Evolutionary conservation across 1,139 yeast species (phyloP), one percentile per base, ranked within the genome.

Genomic region (Protomyces inundatus): DNA sequence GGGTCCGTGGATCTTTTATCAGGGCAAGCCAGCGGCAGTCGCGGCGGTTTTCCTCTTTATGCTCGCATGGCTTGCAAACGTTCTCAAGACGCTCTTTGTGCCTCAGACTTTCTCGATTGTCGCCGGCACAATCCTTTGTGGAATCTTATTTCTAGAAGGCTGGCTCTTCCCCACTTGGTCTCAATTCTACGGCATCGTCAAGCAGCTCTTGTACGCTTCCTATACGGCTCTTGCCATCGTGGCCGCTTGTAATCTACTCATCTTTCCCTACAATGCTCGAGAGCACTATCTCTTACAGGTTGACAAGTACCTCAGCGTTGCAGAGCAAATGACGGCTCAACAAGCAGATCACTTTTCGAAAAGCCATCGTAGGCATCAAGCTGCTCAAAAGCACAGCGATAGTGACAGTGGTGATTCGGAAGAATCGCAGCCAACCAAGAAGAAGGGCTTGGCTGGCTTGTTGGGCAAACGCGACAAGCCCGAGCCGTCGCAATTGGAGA

Each of bases 221-320:
- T 58, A 58, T 45, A 42, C 54, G 36, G 55, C 56, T 40, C 52
- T 58, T 4, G 62, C 62, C 10, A 33, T 37, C 7, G 9, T 42
- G 12, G 16, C 40, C 4, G 46, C 46, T 5, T 34, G 34, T 10
- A 42, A 50, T 30, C 35, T 58, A 3, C 30, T 58, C 35, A 30
- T 58, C 36, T 58, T 58, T 35, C 62, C 62, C 4, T 58, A 58
- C 53, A 58, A 51, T 52, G 55, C 62, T 14, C 55, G 62, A 12
- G 62, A 58, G 16, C 56, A 51, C 37, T 58, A 52, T 34, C 53
- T 58, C 37, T 32, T 14, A 1, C 46, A 51, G 36, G 54, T 50
- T 23, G 53, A 55, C 34, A 39, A 52, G 9, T 58, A 33, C 33
- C 56, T 58, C n/a, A 55, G 54, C 46, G 30, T 42, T 4, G 52